These are phyloP conservation scores for Trichomonascaceae sp. DNA, from an alignment of 1,139 yeast genomes.

Conservation along the genomic window DNA sequence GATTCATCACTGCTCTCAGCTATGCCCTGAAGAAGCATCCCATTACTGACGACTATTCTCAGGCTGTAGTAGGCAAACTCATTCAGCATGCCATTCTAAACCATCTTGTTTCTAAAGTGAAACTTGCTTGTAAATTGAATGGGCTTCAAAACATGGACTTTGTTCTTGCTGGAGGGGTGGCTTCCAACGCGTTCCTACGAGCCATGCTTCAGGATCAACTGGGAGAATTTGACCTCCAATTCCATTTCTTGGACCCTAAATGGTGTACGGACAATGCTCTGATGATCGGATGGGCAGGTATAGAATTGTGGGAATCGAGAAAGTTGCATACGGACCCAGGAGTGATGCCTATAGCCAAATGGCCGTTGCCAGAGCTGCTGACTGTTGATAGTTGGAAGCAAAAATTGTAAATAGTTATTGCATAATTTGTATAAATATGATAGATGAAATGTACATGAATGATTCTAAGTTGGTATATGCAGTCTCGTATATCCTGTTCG, in stretches of 20 bases:
- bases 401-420: not conserved
- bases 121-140: constrained; percentile 7
- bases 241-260: constrained; percentile 62
- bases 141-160: constrained; percentile 41
- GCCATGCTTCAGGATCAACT: constrained; percentile 35
- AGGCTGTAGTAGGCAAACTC: constrained; percentile 45
- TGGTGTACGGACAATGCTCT: constrained; percentile 93
- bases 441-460: not conserved
- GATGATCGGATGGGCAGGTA: constrained; percentile 98
- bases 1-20: constrained; percentile 22
- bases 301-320: constrained; percentile 60
- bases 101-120: constrained; percentile 61
- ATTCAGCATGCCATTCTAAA: constrained; percentile 62
- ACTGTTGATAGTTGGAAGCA: constrained; percentile 8
- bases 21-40: constrained; percentile 17
- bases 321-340: constrained; percentile 43
- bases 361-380: constrained; percentile 16
- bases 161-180: constrained; percentile 93
- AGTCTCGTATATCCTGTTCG: too few relatives aligned
- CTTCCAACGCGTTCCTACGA: constrained; percentile 62
- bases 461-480: not conserved
- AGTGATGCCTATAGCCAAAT: constrained; percentile 19
- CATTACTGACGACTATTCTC: constrained; percentile 23
- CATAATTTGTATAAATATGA: not conserved
- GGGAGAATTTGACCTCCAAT: constrained; percentile 19